Percentiles rank a stretch among this genome's conserved stretches.
These are phyloP conservation scores for Alternaria longipes DNA, from an alignment of 2,329 filamentous ascomycete genomes.

Conservation along the genomic window DNA sequence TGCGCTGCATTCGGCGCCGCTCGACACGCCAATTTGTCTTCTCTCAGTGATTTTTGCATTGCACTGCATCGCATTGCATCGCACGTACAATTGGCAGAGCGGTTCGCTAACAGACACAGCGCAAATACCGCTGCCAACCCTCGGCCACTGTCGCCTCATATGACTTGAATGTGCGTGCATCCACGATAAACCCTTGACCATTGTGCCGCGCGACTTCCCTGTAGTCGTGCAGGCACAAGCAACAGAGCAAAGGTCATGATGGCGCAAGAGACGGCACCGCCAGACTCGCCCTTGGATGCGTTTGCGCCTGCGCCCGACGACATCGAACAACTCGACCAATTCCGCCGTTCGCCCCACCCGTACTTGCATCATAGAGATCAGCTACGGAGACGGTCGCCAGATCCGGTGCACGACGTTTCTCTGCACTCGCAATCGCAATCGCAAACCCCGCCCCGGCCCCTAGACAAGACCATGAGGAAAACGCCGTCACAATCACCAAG, in stretches of 20 bases:
- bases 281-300: conserved; percentile 31
- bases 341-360: conserved; percentile 51
- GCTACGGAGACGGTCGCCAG: conserved; percentile 32
- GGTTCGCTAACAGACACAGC: background rate
- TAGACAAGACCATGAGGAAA: conserved; percentile 38
- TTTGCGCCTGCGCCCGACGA: conserved; percentile 31
- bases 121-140: background rate
- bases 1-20: background rate
- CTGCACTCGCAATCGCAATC: conserved; percentile 25
- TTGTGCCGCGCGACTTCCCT: background rate
- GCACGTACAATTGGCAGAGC: background rate
- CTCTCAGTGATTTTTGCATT: background rate
- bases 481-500: conserved; percentile 62
- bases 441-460: conserved; percentile 21
- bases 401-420: background rate
- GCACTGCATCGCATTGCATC: background rate
- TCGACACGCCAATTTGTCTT: background rate
- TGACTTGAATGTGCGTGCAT: background rate
- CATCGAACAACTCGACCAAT: conserved; percentile 44
- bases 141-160: background rate
- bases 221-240: background rate
- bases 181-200: background rate
- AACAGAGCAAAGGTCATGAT: conserved; percentile 4
- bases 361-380: conserved; percentile 47
- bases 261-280: conserved; percentile 20